Conservation (phyloP, 352 stramenopile species). For the Phytophthora tubulina region DNA sequence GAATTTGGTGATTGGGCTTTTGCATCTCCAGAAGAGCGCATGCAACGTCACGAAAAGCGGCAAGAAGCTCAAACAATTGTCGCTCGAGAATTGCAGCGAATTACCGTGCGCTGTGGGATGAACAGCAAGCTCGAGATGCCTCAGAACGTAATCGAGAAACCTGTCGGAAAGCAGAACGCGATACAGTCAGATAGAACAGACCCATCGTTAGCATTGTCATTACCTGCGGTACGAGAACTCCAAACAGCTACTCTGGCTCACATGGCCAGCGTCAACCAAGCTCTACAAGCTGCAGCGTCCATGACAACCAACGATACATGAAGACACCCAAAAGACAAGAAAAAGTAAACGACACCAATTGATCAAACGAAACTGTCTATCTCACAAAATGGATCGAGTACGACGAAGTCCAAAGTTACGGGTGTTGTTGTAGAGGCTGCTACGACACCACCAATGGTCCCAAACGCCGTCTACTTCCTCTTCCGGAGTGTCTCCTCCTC, state of each 20-base stretch:
- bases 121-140: constrained; percentile 24
- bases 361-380: constrained; percentile 54
- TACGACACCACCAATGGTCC: constrained; percentile 6
- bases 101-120: constrained; percentile 54
- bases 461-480: constrained; percentile 58
- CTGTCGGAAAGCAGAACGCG: constrained; percentile 7
- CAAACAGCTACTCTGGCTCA: constrained; percentile 63
- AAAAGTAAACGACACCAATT: constrained; percentile 35
- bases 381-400: constrained; percentile 42
- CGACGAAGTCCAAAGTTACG: constrained; percentile 29
- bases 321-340: constrained; percentile 15
- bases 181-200: constrained; percentile 5
- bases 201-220: constrained; percentile 31
- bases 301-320: constrained; percentile 21
- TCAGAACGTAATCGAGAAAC: constrained; percentile 1
- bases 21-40: constrained; percentile 59
- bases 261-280: constrained; percentile 54
- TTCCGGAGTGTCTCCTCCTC: constrained; percentile 64
- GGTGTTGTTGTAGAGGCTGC: constrained; percentile 24
- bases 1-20: constrained; percentile 80
- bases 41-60: constrained; percentile 46
- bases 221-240: constrained; percentile 50
- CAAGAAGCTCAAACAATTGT: constrained; percentile 45
- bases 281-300: constrained; percentile 36
- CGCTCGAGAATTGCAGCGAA: constrained; percentile 52